Evolutionary conservation across 2,329 filamentous ascomycete species (phyloP).

Genomic region (Cyclaneusma minus): DNA sequence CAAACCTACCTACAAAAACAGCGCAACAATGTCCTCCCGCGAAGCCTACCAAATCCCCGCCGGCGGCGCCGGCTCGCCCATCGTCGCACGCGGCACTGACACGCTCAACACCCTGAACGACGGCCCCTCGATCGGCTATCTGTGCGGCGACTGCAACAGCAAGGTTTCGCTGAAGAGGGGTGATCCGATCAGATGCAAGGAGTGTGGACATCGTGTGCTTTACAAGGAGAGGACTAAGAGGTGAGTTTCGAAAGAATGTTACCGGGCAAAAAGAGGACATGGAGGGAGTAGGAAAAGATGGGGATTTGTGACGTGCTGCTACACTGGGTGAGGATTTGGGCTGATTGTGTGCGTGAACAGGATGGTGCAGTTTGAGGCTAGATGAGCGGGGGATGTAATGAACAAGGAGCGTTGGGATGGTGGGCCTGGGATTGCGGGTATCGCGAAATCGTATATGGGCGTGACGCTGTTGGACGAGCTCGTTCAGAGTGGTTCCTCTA

Average conservation of each 20-base stretch:
- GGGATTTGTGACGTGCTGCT: conserved; percentile 5
- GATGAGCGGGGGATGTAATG: conserved; percentile 33
- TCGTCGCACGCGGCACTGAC: conserved; percentile 15
- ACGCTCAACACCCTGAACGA: conserved; percentile 26
- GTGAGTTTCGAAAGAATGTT: conserved; percentile 34
- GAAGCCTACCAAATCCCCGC: conserved; percentile 63
- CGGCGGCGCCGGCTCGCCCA: conserved; percentile 22
- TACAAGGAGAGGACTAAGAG: conserved; percentile 98
- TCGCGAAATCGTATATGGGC: too few relatives aligned
- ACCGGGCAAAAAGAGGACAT: conserved; percentile 1
- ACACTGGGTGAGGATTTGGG: too few relatives aligned
- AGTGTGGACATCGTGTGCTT: conserved; percentile 86
- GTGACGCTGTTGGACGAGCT: too few relatives aligned
- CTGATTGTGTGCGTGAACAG: conserved; percentile 31
- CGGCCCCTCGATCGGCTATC: conserved; percentile 48
- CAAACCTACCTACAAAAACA: not conserved
- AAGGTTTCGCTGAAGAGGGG: conserved; percentile 62
- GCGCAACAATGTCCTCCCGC: conserved; percentile 44
- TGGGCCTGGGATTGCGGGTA: not conserved
- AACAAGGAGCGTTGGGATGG: not conserved
- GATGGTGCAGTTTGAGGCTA: conserved; percentile 97
- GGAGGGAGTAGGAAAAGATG: conserved; percentile 1
- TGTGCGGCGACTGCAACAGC: conserved; percentile 73
- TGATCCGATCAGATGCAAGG: conserved; percentile 74
- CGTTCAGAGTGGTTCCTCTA: too few relatives aligned